Conservation (phyloP, 2,329 filamentous ascomycete genomes). For the Thermothelomyces thermophilus region DNA sequence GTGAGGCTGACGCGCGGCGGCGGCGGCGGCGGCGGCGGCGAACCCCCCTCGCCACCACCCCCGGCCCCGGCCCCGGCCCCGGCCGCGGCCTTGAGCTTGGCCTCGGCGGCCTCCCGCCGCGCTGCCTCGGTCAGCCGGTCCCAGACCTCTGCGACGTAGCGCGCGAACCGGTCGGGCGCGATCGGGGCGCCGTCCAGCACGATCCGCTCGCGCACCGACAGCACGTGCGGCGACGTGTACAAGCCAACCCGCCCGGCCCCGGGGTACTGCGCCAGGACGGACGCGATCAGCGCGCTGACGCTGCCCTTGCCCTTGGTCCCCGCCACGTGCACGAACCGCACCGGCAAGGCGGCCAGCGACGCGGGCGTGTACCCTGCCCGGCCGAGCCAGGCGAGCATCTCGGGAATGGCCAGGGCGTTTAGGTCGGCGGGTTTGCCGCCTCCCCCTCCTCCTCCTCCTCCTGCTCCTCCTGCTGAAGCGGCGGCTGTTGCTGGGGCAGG, state of each 20-base stretch:
- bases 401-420: conserved; percentile 70
- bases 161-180: conserved; percentile 60
- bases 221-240: conserved; percentile 80
- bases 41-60: too few species aligned
- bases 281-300: conserved; percentile 75
- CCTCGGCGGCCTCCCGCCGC: conserved; percentile 18
- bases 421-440: conserved; percentile 33
- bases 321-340: conserved; percentile 69
- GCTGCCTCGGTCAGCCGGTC: conserved; percentile 47
- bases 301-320: conserved; percentile 95
- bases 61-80: too few species aligned
- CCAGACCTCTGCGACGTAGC: conserved; percentile 82
- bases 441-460: too few species aligned
- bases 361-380: conserved; percentile 63
- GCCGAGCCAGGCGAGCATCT: conserved; percentile 71
- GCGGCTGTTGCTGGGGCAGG: conserved; percentile 47
- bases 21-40: too few species aligned
- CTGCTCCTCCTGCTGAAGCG: too few species aligned
- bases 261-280: conserved; percentile 54
- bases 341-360: conserved; percentile 35
- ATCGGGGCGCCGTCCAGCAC: conserved; percentile 69
- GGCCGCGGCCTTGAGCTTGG: too few species aligned
- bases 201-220: conserved; percentile 79
- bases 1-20: not conserved
- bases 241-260: conserved; percentile 50